Base-by-base conservation (phyloP, 306 rosid species). In the Rubus parviflorus region DNA sequence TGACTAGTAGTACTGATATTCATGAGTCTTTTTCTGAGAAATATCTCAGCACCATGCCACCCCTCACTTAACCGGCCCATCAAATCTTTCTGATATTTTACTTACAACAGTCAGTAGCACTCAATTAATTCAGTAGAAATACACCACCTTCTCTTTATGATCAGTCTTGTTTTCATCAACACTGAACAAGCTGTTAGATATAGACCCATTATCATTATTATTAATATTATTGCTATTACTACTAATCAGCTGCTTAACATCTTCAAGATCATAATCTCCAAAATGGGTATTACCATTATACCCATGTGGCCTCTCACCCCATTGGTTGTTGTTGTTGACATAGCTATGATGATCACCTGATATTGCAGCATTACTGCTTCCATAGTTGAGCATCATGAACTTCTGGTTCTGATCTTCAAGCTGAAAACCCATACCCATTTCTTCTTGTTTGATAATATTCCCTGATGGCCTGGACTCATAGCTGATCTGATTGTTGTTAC, bases 1-100 rank as follows among this genome's bases (percentile, higher is more conserved):
- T 85, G 69, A 64, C 45, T 15, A 62, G 38, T 37, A 81, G 46
- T 81, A 86, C 86, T 85, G 70, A 65, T 64, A 38, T 17, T 45
- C 40, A 25, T 42, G 71, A 42, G 71, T 66, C 73, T 58, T 51
- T 30, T 40, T 84, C 84, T 81, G 77, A 40, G 47, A 65, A 38
- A 40, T 17, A 41, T 57, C 65, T 38, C 15, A 65, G 25, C 82
- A 80, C 82, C 84, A 75, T 40, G 70, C 88, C 87, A 20, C 62
- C 62, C 77, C 90, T 15, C 85, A 73, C 88, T 90, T 82, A 80
- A 77, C 87, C 35, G 35, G 35, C 88, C 87, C 90, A 79, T 92
- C 98, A 91, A 83, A 87, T 91, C 97, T 83, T 76, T 88, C 92
- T 91, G 90, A 85, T 85, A 45, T 48, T 74, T 87, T 63, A 86